Evolutionary conservation across 495 filamentous ascomycete genomes (phyloP), one percentile per base, ranked within the genome.

Genomic region (Bacidia rubella): DNA sequence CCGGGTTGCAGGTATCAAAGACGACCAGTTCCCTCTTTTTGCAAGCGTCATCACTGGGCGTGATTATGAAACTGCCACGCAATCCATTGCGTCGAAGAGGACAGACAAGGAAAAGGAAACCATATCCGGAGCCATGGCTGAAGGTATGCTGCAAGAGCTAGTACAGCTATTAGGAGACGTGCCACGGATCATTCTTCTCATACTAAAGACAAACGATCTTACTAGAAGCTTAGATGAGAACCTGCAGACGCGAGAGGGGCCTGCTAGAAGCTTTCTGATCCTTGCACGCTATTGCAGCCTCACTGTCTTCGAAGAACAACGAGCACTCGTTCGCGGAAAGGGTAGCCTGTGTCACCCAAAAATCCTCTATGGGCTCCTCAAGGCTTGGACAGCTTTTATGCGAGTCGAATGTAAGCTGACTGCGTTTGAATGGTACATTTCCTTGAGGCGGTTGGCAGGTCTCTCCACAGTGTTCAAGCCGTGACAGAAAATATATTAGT

Each of bases 201-300:
- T 99, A 58, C 74, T 99, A 49, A 99, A 99, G 69, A 99, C 93
- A 1, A 99, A 99, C 64, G 93, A 99, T 66, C 70, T 99, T 39
- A 99, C 92, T 24, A 81, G 93, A 54, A 90, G 84, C 56, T 76
- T 99, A 25, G 93, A 99, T 60, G 93, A 97, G 67, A 88, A 82
- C 66, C 74, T 99, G 12, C 86, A 95, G 52, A 97, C 92, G 19
- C 75, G 83, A 11, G 82, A 87, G 59, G 93, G 92, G 0, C 89
- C 90, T 1, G 78, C 88, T 57, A 79, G 90, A 20, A 86, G 82
- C 11, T 99, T 97, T 64, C 70, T 97, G 52, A 99, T 99, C 54
- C 77, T 99, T 11, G 93, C 93, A 7, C 76, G 85, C 32, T 99
- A 97, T 67, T 95, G 90, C 60, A 83, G 86, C 3, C 78, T 86